Conservation (phyloP, 169 alveolate genomes). For the Theileria parva region DNA sequence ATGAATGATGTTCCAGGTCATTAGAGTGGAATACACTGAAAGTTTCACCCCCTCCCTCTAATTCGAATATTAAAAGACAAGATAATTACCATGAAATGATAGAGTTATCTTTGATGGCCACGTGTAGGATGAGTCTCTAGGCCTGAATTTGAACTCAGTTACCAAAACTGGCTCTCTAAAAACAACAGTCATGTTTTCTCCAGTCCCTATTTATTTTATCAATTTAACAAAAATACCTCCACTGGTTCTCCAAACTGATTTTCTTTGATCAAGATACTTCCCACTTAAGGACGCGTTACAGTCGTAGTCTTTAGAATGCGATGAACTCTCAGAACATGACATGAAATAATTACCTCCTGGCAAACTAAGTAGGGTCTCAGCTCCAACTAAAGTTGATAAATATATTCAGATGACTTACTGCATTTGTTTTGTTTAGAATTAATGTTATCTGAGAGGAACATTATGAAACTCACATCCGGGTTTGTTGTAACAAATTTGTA, state of each 20-base stretch:
- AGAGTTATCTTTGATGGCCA: constrained; percentile 73
- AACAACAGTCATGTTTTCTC: constrained; percentile 59
- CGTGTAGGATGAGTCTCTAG: constrained; percentile 66
- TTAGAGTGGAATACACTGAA: constrained; percentile 70
- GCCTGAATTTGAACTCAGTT: constrained; percentile 65
- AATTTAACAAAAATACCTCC: constrained; percentile 12
- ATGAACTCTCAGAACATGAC: constrained; percentile 49
- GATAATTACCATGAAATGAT: constrained; percentile 25
- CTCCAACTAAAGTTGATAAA: constrained; percentile 37
- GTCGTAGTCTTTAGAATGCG: constrained; percentile 50
- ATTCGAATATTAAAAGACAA: neutral
- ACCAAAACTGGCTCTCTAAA: constrained; percentile 71
- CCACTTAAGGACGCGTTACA: constrained; percentile 67
- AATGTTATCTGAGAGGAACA: constrained; percentile 37
- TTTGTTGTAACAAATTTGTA: constrained; percentile 46
- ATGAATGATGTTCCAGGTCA: constrained; percentile 52
- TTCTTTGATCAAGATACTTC: constrained; percentile 62
- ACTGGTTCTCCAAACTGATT: constrained; percentile 64
- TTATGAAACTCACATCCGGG: constrained; percentile 31
- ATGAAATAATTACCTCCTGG: constrained; percentile 50
- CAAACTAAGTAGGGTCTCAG: constrained; percentile 30
- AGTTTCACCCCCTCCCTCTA: constrained; percentile 61
- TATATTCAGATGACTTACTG: constrained; percentile 10
- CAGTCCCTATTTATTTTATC: constrained; percentile 41
- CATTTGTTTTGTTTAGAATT: constrained; percentile 25